Evolutionary conservation across 108 stramenopile species (phyloP), one percentile per base, ranked within the genome.

Genomic region (Skeletonema marinoi): DNA sequence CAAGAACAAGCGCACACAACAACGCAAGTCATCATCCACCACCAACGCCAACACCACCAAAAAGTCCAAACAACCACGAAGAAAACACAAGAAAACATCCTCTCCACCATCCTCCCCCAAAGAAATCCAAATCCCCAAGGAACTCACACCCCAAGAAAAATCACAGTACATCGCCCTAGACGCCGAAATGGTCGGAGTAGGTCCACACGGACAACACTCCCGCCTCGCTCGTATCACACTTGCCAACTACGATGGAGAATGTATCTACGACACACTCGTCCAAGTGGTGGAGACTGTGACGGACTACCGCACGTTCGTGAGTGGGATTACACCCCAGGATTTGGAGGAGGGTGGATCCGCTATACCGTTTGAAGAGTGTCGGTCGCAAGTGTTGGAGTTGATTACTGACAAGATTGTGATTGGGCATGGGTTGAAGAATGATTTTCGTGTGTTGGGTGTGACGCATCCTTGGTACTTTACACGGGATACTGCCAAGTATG

Each of bases 141-240:
- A 81, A 65, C 36, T 71, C 31, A 66, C 78, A 12, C 64, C 63
- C 21, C 51, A 38, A 38, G 76, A 85, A 50, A 71, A 73, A 59
- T 42, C 75, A 35, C 75, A 65, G 10, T 90, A 90, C 73, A 82
- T 97, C 63, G 87, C 87, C 12, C 77, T 99, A 60, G 92, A 96
- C 36, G 96, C 95, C 56, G 98, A 97, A 75, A 96, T 97, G 94
- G 98, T 99, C 0, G 94, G 95, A 30, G 87, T 96, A 2, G 89
- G 90, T 7, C 42, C 61, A 3, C 65, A 74, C 41, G 88, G 87
- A 35, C 31, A 29, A 8, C 38, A 38, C 4, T 88, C 87, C 14
- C 89, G 84, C 19, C 84, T 95, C 25, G 71, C 90, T 9, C 87
- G 94, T 32, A 89, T 97, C 17, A 84, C 89, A 19, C 66, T 96